Evolutionary conservation across 352 stramenopile genomes (phyloP), one percentile per base, ranked within the genome.

Genomic region (Phytophthora quininea): DNA sequence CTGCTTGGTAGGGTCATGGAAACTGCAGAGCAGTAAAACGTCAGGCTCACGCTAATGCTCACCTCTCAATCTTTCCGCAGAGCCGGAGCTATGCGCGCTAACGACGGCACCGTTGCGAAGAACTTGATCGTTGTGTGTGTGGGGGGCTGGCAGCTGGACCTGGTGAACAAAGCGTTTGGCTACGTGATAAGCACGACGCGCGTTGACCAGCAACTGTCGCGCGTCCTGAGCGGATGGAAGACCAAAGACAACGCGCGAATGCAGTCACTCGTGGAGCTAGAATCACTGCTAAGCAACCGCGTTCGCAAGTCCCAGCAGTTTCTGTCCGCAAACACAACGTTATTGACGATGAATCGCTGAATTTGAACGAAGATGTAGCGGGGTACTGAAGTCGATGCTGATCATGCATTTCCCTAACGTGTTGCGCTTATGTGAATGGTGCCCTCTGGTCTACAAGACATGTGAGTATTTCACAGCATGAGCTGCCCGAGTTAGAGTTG

Each of bases 121-220:
- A 40, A 29, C 45, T 69, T 52, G 47, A 49, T 69, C 1, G 42
- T 62, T 11, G 45, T 58, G 35, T n/a, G n/a, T n/a, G n/a, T 35
- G 2, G 46, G 53, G 1, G 53, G 53, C 0, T 68, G 46, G 53
- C 27, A 57, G 12, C 33, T 52, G 1, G n/a, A 33, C 3, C 37
- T 37, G 0, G 54, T 60, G 3, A 69, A 32, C 48, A 69, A 63
- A 31, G 62, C 54, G 15, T 60, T 63, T 19, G 29, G 15, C 3
- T 69, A 69, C 62, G 59, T 63, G 62, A 38, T 69, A 1, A 19
- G 24, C 3, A 50, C 48, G 27, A 54, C 62, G 1, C 54, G 58
- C 37, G 37, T 29, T 0, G 40, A 59, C 29, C 52, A 58, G 4
- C 14, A 31, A 0, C 40, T 59, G 1, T 47, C 42, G 4, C 43